phyloP scores from a whole-genome alignment of 2,329 filamentous ascomycete species.

The Aspergillus sclerotialis region DNA sequence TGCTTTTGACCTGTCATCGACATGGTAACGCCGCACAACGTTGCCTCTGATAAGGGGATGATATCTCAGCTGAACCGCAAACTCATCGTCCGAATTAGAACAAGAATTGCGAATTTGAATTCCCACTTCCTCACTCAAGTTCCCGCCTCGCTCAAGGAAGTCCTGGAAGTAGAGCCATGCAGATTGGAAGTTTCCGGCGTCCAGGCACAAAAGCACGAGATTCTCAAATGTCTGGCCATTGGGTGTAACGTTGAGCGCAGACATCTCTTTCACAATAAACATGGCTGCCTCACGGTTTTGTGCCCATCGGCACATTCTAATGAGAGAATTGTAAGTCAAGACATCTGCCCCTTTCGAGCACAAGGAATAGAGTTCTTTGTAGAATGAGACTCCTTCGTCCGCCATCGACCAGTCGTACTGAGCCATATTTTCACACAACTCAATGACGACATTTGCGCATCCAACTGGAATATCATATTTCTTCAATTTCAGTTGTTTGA shows the following conservation, averaged over 20 bases:
- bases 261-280: slow-evolving; percentile 58
- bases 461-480: slow-evolving; percentile 44
- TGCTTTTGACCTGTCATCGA: too few relatives aligned
- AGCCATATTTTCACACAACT: slow-evolving; percentile 40
- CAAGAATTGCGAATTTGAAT: slow-evolving; percentile 23
- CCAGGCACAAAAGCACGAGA: slow-evolving; percentile 52
- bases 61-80: slow-evolving; percentile 22
- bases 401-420: slow-evolving; percentile 29
- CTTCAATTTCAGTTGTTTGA: slow-evolving; percentile 49
- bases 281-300: slow-evolving; percentile 50
- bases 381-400: slow-evolving; percentile 50
- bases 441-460: slow-evolving; percentile 43
- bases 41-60: slow-evolving; percentile 20
- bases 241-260: slow-evolving; percentile 47
- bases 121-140: slow-evolving; percentile 17
- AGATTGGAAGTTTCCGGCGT: slow-evolving; percentile 27
- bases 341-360: slow-evolving; percentile 38
- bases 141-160: slow-evolving; percentile 22
- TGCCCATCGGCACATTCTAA: slow-evolving; percentile 42
- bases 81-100: slow-evolving; percentile 20
- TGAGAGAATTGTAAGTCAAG: slow-evolving; percentile 54
- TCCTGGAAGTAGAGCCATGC: slow-evolving; percentile 34
- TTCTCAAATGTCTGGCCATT: slow-evolving; percentile 56
- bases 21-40: too few relatives aligned
- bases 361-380: slow-evolving; percentile 53